Conservation (phyloP, 169 alveolate genomes). For the Plasmodium coatneyi region DNA sequence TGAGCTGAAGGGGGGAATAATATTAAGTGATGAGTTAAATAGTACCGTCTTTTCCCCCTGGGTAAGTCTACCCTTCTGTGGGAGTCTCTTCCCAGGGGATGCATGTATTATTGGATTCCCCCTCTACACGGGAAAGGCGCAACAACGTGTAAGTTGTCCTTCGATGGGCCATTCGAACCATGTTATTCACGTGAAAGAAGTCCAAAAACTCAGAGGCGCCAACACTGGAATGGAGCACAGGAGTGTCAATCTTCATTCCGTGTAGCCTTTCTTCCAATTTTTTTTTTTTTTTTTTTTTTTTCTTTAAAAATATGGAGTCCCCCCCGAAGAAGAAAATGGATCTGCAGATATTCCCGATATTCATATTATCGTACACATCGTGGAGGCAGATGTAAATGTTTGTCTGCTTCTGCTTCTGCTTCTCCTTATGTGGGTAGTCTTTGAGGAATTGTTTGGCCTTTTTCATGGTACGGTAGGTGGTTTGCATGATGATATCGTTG, state of each 20-base stretch:
- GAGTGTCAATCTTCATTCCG: slow-evolving; percentile 38
- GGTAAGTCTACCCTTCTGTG: neutral
- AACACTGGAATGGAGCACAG: slow-evolving; percentile 61
- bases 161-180: neutral
- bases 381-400: slow-evolving; percentile 40
- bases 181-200: slow-evolving; percentile 39
- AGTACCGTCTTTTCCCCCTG: neutral
- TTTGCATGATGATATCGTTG: slow-evolving; percentile 39
- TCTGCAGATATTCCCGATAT: slow-evolving; percentile 51
- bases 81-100: neutral
- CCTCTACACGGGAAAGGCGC: neutral
- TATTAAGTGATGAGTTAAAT: neutral
- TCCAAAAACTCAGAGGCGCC: slow-evolving; percentile 49
- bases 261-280: neutral
- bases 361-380: slow-evolving; percentile 66
- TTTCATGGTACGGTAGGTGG: slow-evolving; percentile 25
- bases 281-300: slow-evolving; percentile 10
- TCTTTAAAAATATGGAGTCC: slow-evolving; percentile 37
- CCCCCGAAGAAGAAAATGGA: slow-evolving; percentile 67
- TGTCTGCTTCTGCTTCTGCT: neutral
- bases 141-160: neutral
- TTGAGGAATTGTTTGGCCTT: slow-evolving; percentile 18
- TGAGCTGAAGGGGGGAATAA: neutral
- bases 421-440: neutral
- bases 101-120: neutral